These are phyloP conservation scores for Globisporangium parvum DNA, from an alignment of 352 stramenopile genomes.

Conservation along the genomic window DNA sequence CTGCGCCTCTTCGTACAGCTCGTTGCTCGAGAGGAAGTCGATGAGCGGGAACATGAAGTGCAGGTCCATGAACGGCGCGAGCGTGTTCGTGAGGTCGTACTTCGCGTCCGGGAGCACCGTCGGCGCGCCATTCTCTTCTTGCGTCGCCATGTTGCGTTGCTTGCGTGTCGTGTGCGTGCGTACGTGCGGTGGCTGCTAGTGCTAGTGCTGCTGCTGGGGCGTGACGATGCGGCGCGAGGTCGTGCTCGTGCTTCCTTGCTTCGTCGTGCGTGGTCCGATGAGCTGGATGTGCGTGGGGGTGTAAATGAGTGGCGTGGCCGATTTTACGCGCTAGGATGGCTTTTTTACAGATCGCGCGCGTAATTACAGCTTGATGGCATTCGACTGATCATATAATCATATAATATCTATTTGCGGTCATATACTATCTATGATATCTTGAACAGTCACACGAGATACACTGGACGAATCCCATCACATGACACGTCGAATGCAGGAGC, in stretches of 20 bases:
- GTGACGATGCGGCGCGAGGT: neutral
- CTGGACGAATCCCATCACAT: too few species aligned
- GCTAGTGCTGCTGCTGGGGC: constrained; percentile 3
- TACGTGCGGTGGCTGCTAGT: neutral
- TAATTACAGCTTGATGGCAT: constrained; percentile 22
- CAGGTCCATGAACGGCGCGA: constrained; percentile 94
- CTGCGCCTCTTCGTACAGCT: constrained; percentile 90
- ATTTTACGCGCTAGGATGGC: constrained; percentile 10
- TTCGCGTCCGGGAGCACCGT: constrained; percentile 53
- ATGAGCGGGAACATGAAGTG: constrained; percentile 98
- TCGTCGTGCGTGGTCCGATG: constrained; percentile 9
- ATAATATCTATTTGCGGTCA: too few species aligned
- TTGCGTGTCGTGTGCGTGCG: too few species aligned
- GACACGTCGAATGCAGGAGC: too few species aligned
- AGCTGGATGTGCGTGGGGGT: constrained; percentile 2
- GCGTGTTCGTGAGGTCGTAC: constrained; percentile 93
- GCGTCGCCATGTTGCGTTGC: constrained; percentile 22
- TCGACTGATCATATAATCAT: too few species aligned
- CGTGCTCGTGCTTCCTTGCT: constrained; percentile 3
- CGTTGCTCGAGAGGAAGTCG: constrained; percentile 89
- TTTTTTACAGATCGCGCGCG: constrained; percentile 15
- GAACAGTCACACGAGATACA: too few species aligned
- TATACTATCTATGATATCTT: too few species aligned
- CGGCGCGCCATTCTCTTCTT: constrained; percentile 37
- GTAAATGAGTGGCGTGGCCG: constrained; percentile 37